A percentile compares a stretch with the other conserved stretches of the same genome.
These are phyloP conservation scores for Saccharum hybrid DNA, from an alignment of 202 grass and related monocot species.

Conservation along the genomic window DNA sequence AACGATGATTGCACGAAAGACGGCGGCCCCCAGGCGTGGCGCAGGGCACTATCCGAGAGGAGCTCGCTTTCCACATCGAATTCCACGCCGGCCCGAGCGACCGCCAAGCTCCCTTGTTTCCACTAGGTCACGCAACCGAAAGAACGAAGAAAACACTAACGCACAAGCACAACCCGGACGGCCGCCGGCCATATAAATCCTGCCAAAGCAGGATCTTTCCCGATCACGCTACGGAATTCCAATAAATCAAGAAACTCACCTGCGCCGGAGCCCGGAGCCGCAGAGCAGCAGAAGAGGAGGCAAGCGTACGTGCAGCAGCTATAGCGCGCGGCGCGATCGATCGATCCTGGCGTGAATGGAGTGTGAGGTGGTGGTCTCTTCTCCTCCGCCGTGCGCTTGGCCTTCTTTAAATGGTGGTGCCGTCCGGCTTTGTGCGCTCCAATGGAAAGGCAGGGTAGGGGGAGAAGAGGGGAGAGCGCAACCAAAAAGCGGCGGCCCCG, in stretches of 20 bases:
- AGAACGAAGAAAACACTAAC: constrained; percentile 33
- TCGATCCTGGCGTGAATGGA: constrained; percentile 27
- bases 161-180: not conserved
- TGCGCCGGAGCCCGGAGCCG: constrained; percentile 18
- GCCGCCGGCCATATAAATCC: constrained; percentile 27
- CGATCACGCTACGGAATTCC: not conserved
- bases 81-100: constrained; percentile 26
- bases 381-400: constrained; percentile 6
- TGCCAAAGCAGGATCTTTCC: constrained; percentile 36
- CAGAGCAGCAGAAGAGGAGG: not conserved
- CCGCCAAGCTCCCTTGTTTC: not conserved
- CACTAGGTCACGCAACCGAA: constrained; percentile 14
- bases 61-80: constrained; percentile 47
- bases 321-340: not conserved
- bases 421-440: constrained; percentile 70
- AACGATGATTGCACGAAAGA: constrained; percentile 65
- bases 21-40: constrained; percentile 35
- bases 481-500: constrained; percentile 53
- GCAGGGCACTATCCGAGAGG: constrained; percentile 41
- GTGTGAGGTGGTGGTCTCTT: constrained; percentile 36
- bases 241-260: constrained; percentile 50
- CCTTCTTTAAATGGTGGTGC: constrained; percentile 74
- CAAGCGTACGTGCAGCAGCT: not conserved
- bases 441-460: constrained; percentile 55
- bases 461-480: constrained; percentile 23